A percentile compares a stretch with the other conserved stretches of the same genome.
phyloP scores from a whole-genome alignment of 768 basidiomycete genomes.

The Trametes cubensis region DNA sequence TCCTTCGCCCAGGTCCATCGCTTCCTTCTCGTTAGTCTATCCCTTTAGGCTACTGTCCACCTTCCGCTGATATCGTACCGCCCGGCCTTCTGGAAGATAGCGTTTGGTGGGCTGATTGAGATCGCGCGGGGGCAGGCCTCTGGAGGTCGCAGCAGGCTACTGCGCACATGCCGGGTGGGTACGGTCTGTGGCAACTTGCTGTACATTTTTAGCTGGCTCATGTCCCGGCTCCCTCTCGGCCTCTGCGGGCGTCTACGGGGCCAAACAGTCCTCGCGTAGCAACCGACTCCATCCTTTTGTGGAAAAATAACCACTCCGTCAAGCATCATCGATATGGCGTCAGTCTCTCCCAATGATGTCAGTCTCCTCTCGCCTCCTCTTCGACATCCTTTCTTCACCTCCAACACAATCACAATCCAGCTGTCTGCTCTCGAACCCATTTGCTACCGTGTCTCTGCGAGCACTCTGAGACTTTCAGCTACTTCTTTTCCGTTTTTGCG shows the following conservation, averaged over 20 bases:
- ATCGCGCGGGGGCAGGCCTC: background rate
- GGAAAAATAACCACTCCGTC: background rate
- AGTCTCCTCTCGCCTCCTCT: background rate
- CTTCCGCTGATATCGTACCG: no score
- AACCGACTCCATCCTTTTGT: slow-evolving; percentile 9
- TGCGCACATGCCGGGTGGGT: no score
- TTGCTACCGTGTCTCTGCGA: background rate
- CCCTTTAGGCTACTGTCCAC: background rate
- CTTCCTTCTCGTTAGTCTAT: background rate
- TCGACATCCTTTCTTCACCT: background rate
- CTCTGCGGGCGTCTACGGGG: background rate
- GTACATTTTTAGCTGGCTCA: background rate
- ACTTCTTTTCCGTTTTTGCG: background rate
- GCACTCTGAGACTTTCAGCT: background rate
- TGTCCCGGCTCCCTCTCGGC: background rate
- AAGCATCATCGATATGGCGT: slow-evolving; percentile 8
- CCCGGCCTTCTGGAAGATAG: background rate
- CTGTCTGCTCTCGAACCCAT: no score
- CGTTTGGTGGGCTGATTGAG: background rate
- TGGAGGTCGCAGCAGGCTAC: no score
- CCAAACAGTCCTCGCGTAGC: slow-evolving; percentile 2
- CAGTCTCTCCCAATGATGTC: slow-evolving; percentile 17
- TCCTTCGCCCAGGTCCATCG: background rate
- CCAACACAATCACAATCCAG: no score
- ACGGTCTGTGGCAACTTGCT: no score